phyloP scores from a whole-genome alignment of 2,329 filamentous ascomycete genomes.

The Aspergillus fijiensis region DNA sequence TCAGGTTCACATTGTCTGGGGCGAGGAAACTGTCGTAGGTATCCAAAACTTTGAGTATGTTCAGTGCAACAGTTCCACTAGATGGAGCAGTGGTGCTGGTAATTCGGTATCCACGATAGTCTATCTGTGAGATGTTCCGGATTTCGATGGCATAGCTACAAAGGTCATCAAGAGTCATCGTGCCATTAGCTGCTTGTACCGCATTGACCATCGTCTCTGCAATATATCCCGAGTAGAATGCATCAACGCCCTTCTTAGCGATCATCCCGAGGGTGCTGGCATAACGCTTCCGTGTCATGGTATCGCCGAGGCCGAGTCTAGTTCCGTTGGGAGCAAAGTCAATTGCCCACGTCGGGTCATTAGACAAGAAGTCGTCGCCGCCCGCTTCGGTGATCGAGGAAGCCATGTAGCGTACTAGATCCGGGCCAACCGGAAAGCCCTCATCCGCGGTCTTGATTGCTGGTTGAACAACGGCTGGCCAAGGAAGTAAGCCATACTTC shows the following conservation, averaged over 20 bases:
- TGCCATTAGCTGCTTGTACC: constrained; percentile 71
- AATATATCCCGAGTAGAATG: constrained; percentile 71
- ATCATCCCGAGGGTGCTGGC: constrained; percentile 77
- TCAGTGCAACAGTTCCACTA: constrained; percentile 72
- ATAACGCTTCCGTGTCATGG: constrained; percentile 76
- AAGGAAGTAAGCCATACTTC: constrained; percentile 61
- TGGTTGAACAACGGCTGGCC: constrained; percentile 70
- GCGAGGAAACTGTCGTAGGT: constrained; percentile 67
- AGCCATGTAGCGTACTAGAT: constrained; percentile 73
- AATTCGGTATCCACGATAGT: constrained; percentile 70
- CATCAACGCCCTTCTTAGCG: constrained; percentile 68
- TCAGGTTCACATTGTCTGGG: constrained; percentile 60
- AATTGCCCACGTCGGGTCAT: constrained; percentile 76
- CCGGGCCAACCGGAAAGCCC: constrained; percentile 71
- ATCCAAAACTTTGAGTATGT: constrained; percentile 78
- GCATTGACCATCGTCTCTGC: constrained; percentile 71
- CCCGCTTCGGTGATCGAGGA: constrained; percentile 42
- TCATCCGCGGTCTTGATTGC: constrained; percentile 71
- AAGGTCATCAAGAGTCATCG: constrained; percentile 78
- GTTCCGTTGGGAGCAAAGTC: constrained; percentile 87
- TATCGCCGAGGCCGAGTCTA: constrained; percentile 69
- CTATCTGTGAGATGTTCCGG: constrained; percentile 62
- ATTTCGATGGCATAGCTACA: constrained; percentile 68
- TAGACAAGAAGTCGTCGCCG: constrained; percentile 65
- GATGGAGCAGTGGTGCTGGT: constrained; percentile 68